Conservation (phyloP, 2,329 filamentous ascomycete species). For the Coniosporium tulheliwenetii region DNA sequence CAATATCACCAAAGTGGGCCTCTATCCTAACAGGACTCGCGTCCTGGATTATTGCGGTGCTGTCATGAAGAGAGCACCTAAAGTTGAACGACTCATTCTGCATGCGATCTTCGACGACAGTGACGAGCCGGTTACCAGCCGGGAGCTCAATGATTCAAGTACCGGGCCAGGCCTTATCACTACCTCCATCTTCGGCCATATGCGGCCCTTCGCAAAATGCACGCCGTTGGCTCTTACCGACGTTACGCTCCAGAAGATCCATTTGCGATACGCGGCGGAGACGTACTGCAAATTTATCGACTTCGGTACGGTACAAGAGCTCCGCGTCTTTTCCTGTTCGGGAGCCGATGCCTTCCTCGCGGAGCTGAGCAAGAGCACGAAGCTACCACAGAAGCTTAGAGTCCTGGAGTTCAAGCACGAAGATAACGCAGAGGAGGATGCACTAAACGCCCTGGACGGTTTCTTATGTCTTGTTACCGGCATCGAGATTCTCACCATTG, state of each 20-base stretch:
- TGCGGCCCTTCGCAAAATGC: slow-evolving; percentile 30
- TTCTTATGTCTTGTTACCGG: slow-evolving; percentile 31
- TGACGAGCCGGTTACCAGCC: slow-evolving; percentile 15
- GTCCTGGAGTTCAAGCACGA: slow-evolving; percentile 30
- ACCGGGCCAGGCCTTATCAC: slow-evolving; percentile 30
- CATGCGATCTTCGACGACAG: slow-evolving; percentile 29
- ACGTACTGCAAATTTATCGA: slow-evolving; percentile 32
- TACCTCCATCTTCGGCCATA: slow-evolving; percentile 28
- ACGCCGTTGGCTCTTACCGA: slow-evolving; percentile 27
- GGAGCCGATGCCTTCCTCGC: slow-evolving; percentile 31
- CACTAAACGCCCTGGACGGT: slow-evolving; percentile 28
- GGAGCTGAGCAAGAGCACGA: slow-evolving; percentile 27
- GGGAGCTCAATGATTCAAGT: slow-evolving; percentile 30
- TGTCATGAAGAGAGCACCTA: slow-evolving; percentile 24
- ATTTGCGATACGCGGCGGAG: slow-evolving; percentile 29
- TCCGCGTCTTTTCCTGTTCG: slow-evolving; percentile 27
- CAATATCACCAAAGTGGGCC: slow-evolving; percentile 25
- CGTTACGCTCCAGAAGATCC: slow-evolving; percentile 28
- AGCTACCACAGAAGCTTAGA: slow-evolving; percentile 28
- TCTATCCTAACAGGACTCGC: slow-evolving; percentile 30
- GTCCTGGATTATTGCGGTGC: slow-evolving; percentile 27
- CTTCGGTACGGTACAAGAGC: slow-evolving; percentile 25
- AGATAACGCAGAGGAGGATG: slow-evolving; percentile 31
- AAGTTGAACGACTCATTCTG: slow-evolving; percentile 29
- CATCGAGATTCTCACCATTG: slow-evolving; percentile 26